Conservation (phyloP, 192 early-diverging fungal genomes). For the Lunasporangiospora selenospora region DNA sequence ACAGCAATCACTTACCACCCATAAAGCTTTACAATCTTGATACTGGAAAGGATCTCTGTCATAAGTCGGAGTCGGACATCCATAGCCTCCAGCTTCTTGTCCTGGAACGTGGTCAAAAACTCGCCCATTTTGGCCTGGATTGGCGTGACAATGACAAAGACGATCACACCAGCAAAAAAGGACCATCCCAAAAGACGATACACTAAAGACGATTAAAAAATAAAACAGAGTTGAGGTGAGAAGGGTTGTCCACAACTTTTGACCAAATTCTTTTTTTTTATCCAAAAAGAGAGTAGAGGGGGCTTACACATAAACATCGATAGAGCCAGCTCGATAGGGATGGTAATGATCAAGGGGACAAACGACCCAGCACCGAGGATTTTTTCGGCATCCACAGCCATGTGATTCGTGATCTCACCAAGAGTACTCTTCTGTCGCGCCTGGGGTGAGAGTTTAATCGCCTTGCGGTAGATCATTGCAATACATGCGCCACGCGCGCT, state of each 20-base stretch:
- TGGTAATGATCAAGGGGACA: conserved; percentile 29
- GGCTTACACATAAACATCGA: conserved; percentile 53
- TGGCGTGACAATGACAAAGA: conserved; percentile 7
- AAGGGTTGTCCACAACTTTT: conserved; percentile 74
- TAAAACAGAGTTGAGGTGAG: too few species aligned
- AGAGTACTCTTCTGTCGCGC: conserved; percentile 36
- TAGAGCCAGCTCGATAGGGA: conserved; percentile 63
- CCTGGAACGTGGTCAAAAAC: conserved; percentile 1
- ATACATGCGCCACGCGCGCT: conserved; percentile 67
- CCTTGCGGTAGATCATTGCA: conserved; percentile 81
- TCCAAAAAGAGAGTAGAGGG: neutral
- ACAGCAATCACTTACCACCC: neutral
- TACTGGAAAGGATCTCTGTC: conserved; percentile 23
- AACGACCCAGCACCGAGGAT: conserved; percentile 14
- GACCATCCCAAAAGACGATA: conserved; percentile 54
- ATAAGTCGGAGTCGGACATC: conserved; percentile 22
- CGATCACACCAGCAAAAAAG: conserved; percentile 44
- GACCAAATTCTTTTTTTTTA: conserved; percentile 45
- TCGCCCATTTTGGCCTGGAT: conserved; percentile 9
- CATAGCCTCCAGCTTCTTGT: conserved; percentile 4
- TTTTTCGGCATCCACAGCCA: conserved; percentile 64
- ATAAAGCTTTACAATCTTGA: conserved; percentile 35
- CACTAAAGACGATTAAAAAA: neutral
- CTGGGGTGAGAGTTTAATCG: conserved; percentile 71
- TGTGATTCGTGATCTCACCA: conserved; percentile 75